These are phyloP conservation scores for Clavispora santaluciae DNA, from an alignment of 805 yeast genomes.

Conservation along the genomic window DNA sequence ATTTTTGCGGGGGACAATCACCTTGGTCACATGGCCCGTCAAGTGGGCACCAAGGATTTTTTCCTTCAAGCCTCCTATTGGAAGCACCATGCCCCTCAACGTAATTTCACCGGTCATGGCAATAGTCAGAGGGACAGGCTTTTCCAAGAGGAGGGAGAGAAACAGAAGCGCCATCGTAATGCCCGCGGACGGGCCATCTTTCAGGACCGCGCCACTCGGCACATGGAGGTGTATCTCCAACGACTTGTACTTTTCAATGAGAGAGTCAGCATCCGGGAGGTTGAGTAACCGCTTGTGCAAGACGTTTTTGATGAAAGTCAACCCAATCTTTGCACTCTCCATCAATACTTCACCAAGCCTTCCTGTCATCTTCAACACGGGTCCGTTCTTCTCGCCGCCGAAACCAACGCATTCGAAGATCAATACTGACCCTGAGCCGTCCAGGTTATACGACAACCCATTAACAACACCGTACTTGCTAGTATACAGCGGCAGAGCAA, in stretches of 20 bases:
- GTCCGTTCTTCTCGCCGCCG: conserved; percentile 35
- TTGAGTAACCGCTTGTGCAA: conserved; percentile 29
- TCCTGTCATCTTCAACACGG: conserved; percentile 65
- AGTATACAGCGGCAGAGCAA: conserved; percentile 41
- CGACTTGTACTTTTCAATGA: conserved; percentile 43
- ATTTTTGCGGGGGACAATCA: conserved; percentile 68
- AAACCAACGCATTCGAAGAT: conserved; percentile 74
- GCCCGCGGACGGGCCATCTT: conserved; percentile 50
- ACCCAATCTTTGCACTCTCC: conserved; percentile 78
- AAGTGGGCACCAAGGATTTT: conserved; percentile 76
- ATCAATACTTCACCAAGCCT: conserved; percentile 74
- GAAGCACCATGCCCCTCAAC: conserved; percentile 68
- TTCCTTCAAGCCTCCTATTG: conserved; percentile 80
- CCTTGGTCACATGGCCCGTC: conserved; percentile 50
- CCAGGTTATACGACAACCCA: conserved; percentile 82
- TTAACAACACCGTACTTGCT: conserved; percentile 70
- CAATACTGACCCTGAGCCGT: conserved; percentile 79
- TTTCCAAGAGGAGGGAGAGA: conserved; percentile 38
- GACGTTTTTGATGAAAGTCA: conserved; percentile 64
- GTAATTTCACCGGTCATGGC: conserved; percentile 91
- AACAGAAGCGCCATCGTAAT: conserved; percentile 47
- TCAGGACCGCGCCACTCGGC: conserved; percentile 44
- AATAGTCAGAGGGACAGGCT: conserved; percentile 42
- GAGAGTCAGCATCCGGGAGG: conserved; percentile 23
- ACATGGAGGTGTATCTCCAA: conserved; percentile 54